These are phyloP conservation scores for Candida lessepsii DNA, from an alignment of 805 yeast species.

Conservation along the genomic window DNA sequence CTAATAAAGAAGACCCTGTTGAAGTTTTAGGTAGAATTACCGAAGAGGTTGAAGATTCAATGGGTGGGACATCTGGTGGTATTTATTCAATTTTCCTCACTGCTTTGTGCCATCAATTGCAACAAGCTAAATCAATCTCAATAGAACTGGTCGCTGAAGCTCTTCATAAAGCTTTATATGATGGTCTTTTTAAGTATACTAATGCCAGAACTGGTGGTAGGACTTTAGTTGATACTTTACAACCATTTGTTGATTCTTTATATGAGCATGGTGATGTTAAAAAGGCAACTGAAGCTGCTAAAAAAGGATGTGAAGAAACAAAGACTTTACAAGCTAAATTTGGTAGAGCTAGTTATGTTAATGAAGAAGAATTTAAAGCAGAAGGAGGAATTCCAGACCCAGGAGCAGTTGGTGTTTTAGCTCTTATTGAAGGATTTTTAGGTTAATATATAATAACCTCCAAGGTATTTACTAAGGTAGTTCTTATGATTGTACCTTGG, in stretches of 20 bases:
- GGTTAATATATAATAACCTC: neutral
- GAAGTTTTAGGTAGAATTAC: conserved; percentile 69
- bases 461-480: neutral
- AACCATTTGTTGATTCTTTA: conserved; percentile 76
- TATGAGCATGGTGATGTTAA: conserved; percentile 48
- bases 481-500: neutral
- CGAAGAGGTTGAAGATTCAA: conserved; percentile 79
- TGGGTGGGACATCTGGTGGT: conserved; percentile 99
- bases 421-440: conserved; percentile 47
- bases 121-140: conserved; percentile 35
- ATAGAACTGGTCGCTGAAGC: conserved; percentile 45
- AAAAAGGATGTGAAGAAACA: conserved; percentile 74
- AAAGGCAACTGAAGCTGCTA: conserved; percentile 68
- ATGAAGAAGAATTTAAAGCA: conserved; percentile 53
- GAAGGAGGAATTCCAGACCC: conserved; percentile 89
- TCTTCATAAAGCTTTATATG: conserved; percentile 55
- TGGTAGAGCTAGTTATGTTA: conserved; percentile 91
- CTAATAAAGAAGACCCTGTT: conserved; percentile 45
- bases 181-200: conserved; percentile 79
- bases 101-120: conserved; percentile 59
- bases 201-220: conserved; percentile 87
- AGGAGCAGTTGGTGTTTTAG: conserved; percentile 87
- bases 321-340: conserved; percentile 76
- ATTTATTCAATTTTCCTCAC: conserved; percentile 82
- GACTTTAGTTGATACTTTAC: conserved; percentile 83